These are phyloP conservation scores for Plasmodium inui DNA, from an alignment of 169 alveolate genomes.

Conservation along the genomic window DNA sequence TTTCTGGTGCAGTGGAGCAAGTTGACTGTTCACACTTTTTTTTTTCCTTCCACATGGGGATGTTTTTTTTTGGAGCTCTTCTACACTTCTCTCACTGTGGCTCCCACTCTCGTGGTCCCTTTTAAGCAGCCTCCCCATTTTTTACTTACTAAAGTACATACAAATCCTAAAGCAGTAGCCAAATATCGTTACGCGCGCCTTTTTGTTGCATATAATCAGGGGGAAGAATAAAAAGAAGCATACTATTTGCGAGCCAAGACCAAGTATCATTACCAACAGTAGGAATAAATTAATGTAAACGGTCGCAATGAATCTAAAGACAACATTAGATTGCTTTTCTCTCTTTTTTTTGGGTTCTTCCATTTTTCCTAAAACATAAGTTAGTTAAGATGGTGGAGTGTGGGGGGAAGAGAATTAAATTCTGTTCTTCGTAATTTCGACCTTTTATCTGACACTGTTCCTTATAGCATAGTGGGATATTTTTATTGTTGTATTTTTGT, in stretches of 20 bases:
- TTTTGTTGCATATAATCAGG: constrained; percentile 15
- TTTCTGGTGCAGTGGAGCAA: not conserved
- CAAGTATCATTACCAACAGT: not conserved
- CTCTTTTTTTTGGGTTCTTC: not conserved
- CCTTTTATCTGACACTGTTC: not conserved
- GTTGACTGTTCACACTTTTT: not conserved
- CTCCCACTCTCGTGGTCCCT: not conserved
- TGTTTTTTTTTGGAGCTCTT: not conserved
- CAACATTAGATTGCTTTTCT: constrained; percentile 4
- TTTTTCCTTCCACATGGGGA: not conserved
- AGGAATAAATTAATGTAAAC: not conserved
- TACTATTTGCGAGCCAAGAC: constrained; percentile 1
- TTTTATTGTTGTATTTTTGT: not conserved
- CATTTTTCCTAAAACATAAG: constrained; percentile 10
- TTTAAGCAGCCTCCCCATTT: constrained; percentile 2
- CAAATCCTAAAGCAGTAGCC: constrained; percentile 13
- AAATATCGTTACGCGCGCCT: not conserved
- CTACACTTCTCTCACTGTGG: not conserved
- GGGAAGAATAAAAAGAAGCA: constrained; percentile 44
- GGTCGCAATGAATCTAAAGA: constrained; percentile 13
- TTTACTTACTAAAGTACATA: constrained; percentile 7
- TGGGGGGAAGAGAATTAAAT: not conserved
- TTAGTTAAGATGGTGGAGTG: not conserved
- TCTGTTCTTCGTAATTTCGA: not conserved
- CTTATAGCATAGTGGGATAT: not conserved